These are phyloP conservation scores for Cordyceps cicadae DNA, from an alignment of 2,329 filamentous ascomycete species.

Conservation along the genomic window DNA sequence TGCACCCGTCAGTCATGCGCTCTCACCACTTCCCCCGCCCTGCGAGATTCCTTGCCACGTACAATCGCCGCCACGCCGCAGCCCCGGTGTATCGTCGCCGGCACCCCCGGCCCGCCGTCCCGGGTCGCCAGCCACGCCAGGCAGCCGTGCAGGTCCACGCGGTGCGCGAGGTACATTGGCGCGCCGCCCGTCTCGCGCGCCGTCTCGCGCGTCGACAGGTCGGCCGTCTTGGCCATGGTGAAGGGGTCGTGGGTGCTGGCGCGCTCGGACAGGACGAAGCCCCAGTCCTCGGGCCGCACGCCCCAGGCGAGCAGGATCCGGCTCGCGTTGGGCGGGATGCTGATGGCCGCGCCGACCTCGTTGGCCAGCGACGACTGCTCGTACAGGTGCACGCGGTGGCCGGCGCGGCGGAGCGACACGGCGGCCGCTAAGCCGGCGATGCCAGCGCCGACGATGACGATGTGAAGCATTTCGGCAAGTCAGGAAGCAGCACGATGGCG, in stretches of 20 bases:
- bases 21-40: no score
- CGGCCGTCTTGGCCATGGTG: conserved; percentile 18
- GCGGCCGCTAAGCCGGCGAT: conserved; percentile 28
- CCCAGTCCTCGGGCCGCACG: conserved; percentile 22
- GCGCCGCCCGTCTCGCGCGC: conserved; percentile 20
- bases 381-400: neutral
- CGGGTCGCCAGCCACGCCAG: conserved; percentile 27
- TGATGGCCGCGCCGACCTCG: conserved; percentile 31
- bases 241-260: conserved; percentile 18
- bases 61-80: conserved; percentile 15
- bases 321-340: conserved; percentile 29
- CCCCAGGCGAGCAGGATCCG: conserved; percentile 29
- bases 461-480: conserved; percentile 16
- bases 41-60: no score
- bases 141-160: conserved; percentile 32
- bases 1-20: conserved; percentile 1
- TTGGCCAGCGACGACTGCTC: conserved; percentile 24
- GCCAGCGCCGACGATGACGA: conserved; percentile 28
- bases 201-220: conserved; percentile 10
- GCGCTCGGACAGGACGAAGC: conserved; percentile 17
- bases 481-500: neutral
- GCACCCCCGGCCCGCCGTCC: conserved; percentile 18
- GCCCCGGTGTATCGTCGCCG: conserved; percentile 19
- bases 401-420: conserved; percentile 5
- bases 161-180: conserved; percentile 28